phyloP scores from a whole-genome alignment of 345 rosid genomes.

The Aquilaria yunnanensis region DNA sequence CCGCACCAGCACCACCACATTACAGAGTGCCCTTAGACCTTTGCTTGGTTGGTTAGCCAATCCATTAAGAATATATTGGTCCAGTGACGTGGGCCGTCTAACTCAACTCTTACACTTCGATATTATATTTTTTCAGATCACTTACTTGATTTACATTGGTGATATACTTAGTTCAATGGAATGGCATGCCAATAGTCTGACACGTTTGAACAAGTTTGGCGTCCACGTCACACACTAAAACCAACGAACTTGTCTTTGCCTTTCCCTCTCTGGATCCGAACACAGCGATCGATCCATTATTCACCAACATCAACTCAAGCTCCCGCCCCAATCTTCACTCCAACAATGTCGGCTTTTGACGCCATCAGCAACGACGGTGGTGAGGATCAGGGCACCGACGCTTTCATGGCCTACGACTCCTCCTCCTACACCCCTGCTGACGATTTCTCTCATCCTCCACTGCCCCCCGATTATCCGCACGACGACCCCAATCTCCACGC shows the following conservation, averaged over 20 bases:
- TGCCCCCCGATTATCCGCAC: slow-evolving; percentile 17
- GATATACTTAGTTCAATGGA: neutral
- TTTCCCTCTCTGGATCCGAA: slow-evolving; percentile 16
- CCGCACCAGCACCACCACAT: too few relatives aligned
- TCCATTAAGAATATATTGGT: too few relatives aligned
- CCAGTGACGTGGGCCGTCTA: too few relatives aligned
- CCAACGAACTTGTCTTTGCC: neutral
- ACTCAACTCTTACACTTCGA: neutral
- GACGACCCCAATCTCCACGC: neutral
- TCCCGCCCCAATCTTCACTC: slow-evolving; percentile 13
- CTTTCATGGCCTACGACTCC: slow-evolving; percentile 23
- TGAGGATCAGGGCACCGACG: slow-evolving; percentile 15
- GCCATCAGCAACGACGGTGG: slow-evolving; percentile 17
- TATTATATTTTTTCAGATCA: too few relatives aligned
- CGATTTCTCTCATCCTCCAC: slow-evolving; percentile 10
- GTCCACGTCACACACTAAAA: neutral
- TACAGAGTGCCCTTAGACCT: too few relatives aligned
- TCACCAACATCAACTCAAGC: slow-evolving; percentile 5
- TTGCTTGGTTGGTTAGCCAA: too few relatives aligned
- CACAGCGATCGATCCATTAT: slow-evolving; percentile 1
- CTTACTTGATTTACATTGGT: neutral
- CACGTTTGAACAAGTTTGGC: neutral
- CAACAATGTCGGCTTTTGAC: slow-evolving; percentile 15
- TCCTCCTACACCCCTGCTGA: slow-evolving; percentile 21
- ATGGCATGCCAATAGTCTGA: neutral